Conservation (phyloP, 306 rosid species). For the Datisca glomerata region DNA sequence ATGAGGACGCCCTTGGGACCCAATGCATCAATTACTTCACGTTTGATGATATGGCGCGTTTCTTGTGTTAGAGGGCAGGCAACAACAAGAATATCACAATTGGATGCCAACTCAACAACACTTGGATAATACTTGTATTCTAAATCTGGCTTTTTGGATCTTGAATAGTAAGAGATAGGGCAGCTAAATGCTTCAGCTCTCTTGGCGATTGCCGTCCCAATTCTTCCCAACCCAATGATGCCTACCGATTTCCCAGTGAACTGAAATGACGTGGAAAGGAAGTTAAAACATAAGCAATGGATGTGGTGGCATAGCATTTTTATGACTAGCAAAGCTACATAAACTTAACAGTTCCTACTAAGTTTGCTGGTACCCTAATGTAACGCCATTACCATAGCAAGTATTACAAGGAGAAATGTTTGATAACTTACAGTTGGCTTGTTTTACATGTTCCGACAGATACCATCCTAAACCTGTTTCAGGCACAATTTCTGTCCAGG, state of each 20-base stretch:
- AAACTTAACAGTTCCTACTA: no score
- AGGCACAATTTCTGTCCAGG: no score
- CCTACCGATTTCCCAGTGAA: conserved; percentile 23
- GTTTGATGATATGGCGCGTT: conserved; percentile 46
- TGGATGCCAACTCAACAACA: conserved; percentile 59
- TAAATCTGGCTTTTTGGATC: conserved; percentile 36
- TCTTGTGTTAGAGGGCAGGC: conserved; percentile 56
- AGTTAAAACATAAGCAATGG: no score
- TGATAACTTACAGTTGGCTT: no score
- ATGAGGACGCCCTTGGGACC: conserved; percentile 64
- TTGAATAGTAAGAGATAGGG: conserved; percentile 41
- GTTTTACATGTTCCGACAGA: no score
- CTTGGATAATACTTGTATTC: conserved; percentile 56
- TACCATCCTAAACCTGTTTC: no score
- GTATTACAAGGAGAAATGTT: no score
- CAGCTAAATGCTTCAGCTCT: conserved; percentile 72
- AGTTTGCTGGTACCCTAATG: no score
- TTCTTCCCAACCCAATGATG: conserved; percentile 64
- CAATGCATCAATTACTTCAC: conserved; percentile 54
- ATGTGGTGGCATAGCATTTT: no score
- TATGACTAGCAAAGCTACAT: no score
- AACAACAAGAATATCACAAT: conserved; percentile 50
- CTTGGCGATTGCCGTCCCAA: conserved; percentile 57
- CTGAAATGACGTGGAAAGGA: background rate
- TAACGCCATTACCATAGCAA: no score